Base-by-base conservation (phyloP, 2,329 filamentous ascomycete species). In the Cercospora brassicicola region DNA sequence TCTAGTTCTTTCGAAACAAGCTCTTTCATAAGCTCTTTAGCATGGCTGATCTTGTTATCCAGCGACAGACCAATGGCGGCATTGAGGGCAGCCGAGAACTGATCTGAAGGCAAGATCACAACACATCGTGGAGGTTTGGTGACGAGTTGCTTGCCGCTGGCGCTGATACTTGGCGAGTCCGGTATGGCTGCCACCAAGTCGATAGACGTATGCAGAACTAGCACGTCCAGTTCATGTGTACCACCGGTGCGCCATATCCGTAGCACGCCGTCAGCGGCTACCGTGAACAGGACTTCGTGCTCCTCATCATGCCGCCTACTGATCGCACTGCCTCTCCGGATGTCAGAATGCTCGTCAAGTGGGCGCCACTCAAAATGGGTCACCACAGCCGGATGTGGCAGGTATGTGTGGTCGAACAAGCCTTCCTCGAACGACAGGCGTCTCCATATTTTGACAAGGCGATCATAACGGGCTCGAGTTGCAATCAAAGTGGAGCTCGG, bases 381-480 rank as follows among this genome's bases (percentile, higher is more conserved):
- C n/a, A 99, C 89, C 0, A 90, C 81, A 28, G 87, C 85, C 0
- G 93, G 92, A 78, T 99, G 95, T n/a, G 89, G 85, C 1, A 99
- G 87, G 79, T 98, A 98, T 30, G 90, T 89, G 74, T 96, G 90
- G 75, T 98, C 94, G 79, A 98, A 98, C 66, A 91, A 87, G 45
- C 93, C 90, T 73, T 96, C 91, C 67, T 93, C 93, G 77, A 94
- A 97, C 8, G 91, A 91, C 26, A 96, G 83, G 63, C 94, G 87
- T 71, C 93, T 88, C 95, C 96, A 99, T 74, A 98, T 87, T 81
- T 99, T 98, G 72, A 96, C 89, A 20, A 98, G 82, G 62, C 90
- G 86, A 79, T 98, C 95, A 76, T 92, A 88, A 60, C 85, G 83
- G 51, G 93, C 91, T 11, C 91, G 87, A 1, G 92, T 94, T 18